Evolutionary conservation across 1,139 yeast species (phyloP).

Genomic region (Yamadazyma jaroonii): DNA sequence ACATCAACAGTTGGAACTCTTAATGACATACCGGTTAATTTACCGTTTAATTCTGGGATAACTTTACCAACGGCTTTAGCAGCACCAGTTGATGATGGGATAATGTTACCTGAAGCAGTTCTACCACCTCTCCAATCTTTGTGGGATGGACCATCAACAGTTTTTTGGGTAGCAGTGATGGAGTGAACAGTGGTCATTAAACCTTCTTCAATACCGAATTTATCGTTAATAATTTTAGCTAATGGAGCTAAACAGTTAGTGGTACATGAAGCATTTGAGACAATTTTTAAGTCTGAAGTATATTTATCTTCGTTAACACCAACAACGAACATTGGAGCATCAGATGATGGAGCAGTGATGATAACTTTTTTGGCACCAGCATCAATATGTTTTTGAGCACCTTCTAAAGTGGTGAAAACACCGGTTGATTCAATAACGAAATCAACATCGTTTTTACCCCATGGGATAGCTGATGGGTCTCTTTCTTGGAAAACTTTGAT

Average conservation of each 20-base stretch:
- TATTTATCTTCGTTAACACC: conserved; percentile 79
- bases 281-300: conserved; percentile 66
- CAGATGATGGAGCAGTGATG: conserved; percentile 85
- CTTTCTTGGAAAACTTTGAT: conserved; percentile 71
- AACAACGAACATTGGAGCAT: conserved; percentile 85
- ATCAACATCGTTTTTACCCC: conserved; percentile 78
- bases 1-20: conserved; percentile 89
- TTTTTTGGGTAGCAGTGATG: conserved; percentile 87
- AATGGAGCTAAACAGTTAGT: conserved; percentile 89
- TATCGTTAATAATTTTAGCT: conserved; percentile 79
- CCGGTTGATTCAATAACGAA: conserved; percentile 87
- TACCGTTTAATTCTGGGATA: conserved; percentile 83
- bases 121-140: conserved; percentile 97
- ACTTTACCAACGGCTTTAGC: conserved; percentile 93
- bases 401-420: conserved; percentile 76
- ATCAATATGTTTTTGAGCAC: conserved; percentile 76
- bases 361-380: conserved; percentile 90
- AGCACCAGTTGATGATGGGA: conserved; percentile 90
- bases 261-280: conserved; percentile 88
- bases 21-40: conserved; percentile 85
- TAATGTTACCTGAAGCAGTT: conserved; percentile 87
- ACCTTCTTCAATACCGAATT: conserved; percentile 81
- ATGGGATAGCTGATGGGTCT: conserved; percentile 78
- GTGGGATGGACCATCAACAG: conserved; percentile 89
- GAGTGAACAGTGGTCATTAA: conserved; percentile 91